Base-by-base conservation (phyloP, 2,329 filamentous ascomycete species). In the Fusarium pilosicola region DNA sequence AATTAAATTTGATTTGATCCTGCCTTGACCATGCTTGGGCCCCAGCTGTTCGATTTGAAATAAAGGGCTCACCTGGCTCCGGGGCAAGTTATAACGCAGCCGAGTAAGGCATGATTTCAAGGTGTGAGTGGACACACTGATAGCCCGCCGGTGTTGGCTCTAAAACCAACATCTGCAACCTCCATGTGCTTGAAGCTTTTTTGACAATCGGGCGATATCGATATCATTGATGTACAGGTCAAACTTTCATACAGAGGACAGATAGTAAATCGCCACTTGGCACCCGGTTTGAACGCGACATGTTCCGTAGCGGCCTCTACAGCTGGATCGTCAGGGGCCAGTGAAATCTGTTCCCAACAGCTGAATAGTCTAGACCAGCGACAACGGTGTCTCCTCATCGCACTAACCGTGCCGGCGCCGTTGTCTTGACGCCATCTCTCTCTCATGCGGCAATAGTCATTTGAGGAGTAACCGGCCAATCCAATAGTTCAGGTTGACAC, bases 241-340 rank as follows among this genome's bases (percentile, higher is more conserved):
- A 68, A 65, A 46, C 45, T 58, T 39, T 57, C 42, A 49, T 62
- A 49, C 55, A 45, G 39, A 67, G 54, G 45, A 24, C 32, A 73
- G 48, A 68, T 57, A 38, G 42, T 51, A 28, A 51, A 54, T 69
- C 20, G 36, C 59, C 52, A 45, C 36, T 68, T 51, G 57, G 41
- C 57, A 74, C 63, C 61, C 59, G 46, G 38, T 68, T 49, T 36
- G 48, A 57, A 65, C 65, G 65, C 65, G 66, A 71, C 46, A 74
- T 74, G 20, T 71, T 36, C 70, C 70, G 66, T 52, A 74, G 71
- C 55, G 48, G 44, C 68, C 57, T 49, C 54, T 45, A 36, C 26
- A 51, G 48, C 36, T 73, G 11, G 71, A 74, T 74, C 71, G 72
- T 62, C 68, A 73, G 71, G 72, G 72, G 68, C 54, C 64, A 46